Percentiles rank a stretch among this genome's conserved stretches.
phyloP scores from a whole-genome alignment of 1,284 basidiomycete genomes.

The Ustilago trichophora region DNA sequence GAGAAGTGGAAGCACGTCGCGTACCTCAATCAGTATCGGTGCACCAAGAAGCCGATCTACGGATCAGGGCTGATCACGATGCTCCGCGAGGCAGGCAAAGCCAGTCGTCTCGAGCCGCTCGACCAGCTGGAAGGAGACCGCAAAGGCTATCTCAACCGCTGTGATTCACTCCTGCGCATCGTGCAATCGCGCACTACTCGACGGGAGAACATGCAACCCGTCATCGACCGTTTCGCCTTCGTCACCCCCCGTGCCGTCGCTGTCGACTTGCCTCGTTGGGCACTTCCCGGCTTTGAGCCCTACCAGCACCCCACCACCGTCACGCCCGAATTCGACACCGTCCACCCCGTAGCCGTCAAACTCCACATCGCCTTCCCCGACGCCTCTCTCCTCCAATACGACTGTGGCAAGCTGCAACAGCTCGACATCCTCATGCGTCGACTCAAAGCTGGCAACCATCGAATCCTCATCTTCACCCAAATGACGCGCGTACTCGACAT shows the following conservation, averaged over 20 bases:
- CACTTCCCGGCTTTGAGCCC: constrained; percentile 70
- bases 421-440: constrained; percentile 81
- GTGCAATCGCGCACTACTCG: constrained; percentile 74
- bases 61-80: constrained; percentile 66
- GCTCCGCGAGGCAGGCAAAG: constrained; percentile 20
- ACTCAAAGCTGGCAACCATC: constrained; percentile 85
- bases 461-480: constrained; percentile 93
- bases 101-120: constrained; percentile 15
- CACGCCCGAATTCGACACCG: constrained; percentile 67
- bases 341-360: constrained; percentile 81
- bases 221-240: constrained; percentile 82
- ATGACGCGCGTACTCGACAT: constrained; percentile 96
- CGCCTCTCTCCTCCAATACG: constrained; percentile 87
- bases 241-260: constrained; percentile 83
- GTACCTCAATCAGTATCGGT: constrained; percentile 81
- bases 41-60: constrained; percentile 74
- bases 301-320: constrained; percentile 15
- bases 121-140: constrained; percentile 62
- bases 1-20: constrained; percentile 77
- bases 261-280: constrained; percentile 75
- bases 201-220: constrained; percentile 71
- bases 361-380: constrained; percentile 95
- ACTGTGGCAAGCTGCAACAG: constrained; percentile 93
- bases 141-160: constrained; percentile 73
- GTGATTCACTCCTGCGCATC: constrained; percentile 68